Base-by-base conservation (phyloP, 75 land plant genomes). In the Adiantum capillusveneris region DNA sequence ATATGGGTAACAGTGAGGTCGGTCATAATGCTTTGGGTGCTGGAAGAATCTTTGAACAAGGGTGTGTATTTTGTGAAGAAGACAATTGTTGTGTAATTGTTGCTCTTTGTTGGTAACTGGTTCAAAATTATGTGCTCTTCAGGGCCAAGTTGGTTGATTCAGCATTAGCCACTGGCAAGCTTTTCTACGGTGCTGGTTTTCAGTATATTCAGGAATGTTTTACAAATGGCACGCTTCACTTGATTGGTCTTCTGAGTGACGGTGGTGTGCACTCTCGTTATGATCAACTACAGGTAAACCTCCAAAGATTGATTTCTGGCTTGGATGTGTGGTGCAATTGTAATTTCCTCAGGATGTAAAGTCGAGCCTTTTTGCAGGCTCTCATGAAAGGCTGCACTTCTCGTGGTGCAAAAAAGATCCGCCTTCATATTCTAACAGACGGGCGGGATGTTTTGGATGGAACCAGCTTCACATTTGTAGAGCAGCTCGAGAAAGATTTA, bases 1-100 rank as follows among this genome's bases (percentile, higher is more conserved):
- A 93, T 63, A 93, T 93, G 98, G 95, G 98, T 0, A 93, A 93
- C 75, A 93, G 95, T 81, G 98, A 93, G 74, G 98, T 88, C 29
- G 98, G 98, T 39, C 98, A 93, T 63, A 93, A 93, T 69, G 98
- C 95, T 29, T 79, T 93, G 54, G 98, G 98, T 19, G 98, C 98
- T 62, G 95, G 98, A 22, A 66, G 95, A 26, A 93, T 88, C 41
- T 88, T 58, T 68, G 90, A 83, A 51, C 98, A 88, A 79, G 98
- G 98, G 98, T 34, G 37, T 34, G 37, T 34, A 3, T 34, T 34
- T 34, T 34, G 37, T 5, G 9, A n/a, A n/a, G n/a, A n/a, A n/a
- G n/a, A n/a, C n/a, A n/a, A n/a, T n/a, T n/a, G n/a, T n/a, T n/a
- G n/a, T n/a, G n/a, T n/a, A n/a, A n/a, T n/a, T n/a, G n/a, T n/a